Conservation (phyloP, 2,329 filamentous ascomycete species). For the Colletotrichum chlorophyti region DNA sequence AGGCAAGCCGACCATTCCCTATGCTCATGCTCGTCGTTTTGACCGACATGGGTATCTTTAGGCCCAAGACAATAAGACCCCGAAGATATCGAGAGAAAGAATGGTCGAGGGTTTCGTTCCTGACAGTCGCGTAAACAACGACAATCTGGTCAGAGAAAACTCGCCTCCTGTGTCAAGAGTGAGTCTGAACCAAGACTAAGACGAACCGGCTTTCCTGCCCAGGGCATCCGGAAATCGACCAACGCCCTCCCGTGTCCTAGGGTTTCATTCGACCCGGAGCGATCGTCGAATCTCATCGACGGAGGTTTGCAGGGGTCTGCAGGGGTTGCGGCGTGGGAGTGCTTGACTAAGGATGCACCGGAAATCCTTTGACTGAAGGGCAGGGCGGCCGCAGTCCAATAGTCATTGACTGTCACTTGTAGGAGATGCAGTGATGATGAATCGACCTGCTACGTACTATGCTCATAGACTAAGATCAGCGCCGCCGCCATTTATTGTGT, state of each 20-base stretch:
- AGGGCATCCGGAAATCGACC: background rate
- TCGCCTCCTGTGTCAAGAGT: background rate
- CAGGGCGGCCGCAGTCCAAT: slow-evolving; percentile 1
- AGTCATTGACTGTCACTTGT: too few relatives aligned
- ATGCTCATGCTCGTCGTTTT: too few relatives aligned
- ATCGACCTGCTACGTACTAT: too few relatives aligned
- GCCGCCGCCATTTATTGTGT: too few relatives aligned
- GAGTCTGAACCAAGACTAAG: background rate
- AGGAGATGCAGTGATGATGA: too few relatives aligned
- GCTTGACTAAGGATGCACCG: slow-evolving; percentile 7
- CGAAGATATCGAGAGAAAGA: too few relatives aligned
- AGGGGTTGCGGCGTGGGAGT: slow-evolving; percentile 4
- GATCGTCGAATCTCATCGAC: slow-evolving; percentile 18
- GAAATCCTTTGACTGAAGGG: slow-evolving; percentile 22
- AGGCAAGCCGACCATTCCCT: too few relatives aligned
- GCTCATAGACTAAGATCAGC: too few relatives aligned
- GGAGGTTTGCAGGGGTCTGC: background rate
- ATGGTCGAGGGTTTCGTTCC: too few relatives aligned
- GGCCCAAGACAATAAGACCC: too few relatives aligned
- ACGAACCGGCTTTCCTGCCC: slow-evolving; percentile 7
- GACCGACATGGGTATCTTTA: too few relatives aligned
- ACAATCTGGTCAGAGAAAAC: background rate
- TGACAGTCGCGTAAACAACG: background rate
- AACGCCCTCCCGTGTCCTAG: background rate
- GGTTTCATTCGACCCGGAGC: background rate